Base-by-base conservation (phyloP, 2,329 filamentous ascomycete species). In the Periglandula ipomoeae region DNA sequence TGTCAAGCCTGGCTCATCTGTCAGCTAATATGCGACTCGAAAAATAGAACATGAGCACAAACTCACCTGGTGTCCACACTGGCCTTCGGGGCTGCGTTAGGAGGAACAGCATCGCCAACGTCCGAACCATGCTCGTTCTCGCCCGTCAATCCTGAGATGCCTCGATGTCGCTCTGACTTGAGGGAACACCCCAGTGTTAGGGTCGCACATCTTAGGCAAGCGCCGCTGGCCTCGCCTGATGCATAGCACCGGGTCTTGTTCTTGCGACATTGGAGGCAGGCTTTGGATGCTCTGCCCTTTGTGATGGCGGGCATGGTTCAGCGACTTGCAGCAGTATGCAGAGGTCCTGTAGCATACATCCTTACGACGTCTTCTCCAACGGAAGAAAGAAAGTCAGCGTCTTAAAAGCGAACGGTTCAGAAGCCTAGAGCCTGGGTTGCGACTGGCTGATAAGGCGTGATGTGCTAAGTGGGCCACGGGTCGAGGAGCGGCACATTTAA, bases 201-300 rank as follows among this genome's bases (percentile, higher is more conserved):
- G 2, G 59, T 61, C 24, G 53, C 42, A 24, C 59, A 61, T 2
- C 59, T 58, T 2, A 61, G 51, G 37, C 59, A 61, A 8, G 50
- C 44, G 5, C 53, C 53, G 2, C 24, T 38, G 4, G 46, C 32
- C n/a, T 40, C 40, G 0, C 46, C 27, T 0, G 54, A 56, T 2
- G 52, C 47, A 17, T 61, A 61, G 35, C 59, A 61, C 8, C 59
- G 50, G 13, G 59, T 60, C 46, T 61, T 61, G 41, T 57, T 47
- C 22, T 53, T 56, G 34, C 55, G 59, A 17, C 59, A 61, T 1
- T 55, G 47, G 30, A 54, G 52, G 40, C 59, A 61, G 5, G 59
- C 59, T 41, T 56, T 58, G 1, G 59, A 59, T 9, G 59, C 59
- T 46, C 59, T 54, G 9, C 50, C 58, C 1, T 48, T 32, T 22